Evolutionary conservation across 305 asterid genomes (phyloP), one percentile per base, ranked within the genome.

Genomic region (Ajuga reptans): DNA sequence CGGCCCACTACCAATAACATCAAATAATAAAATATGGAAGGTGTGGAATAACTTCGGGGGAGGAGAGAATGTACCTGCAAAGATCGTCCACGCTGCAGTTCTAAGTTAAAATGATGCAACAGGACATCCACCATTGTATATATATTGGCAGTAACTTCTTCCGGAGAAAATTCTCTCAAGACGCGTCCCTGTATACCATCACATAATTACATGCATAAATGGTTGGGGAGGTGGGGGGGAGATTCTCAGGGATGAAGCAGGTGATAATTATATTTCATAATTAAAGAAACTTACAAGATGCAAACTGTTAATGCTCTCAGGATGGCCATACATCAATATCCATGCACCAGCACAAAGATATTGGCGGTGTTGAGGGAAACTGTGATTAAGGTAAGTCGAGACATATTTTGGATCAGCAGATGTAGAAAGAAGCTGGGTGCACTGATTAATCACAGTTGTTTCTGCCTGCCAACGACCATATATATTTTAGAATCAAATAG

Each of bases 331-430:
- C 99, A 91, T 87, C 77, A 93, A 81, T 78, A 90, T 80, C 97
- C 97, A 93, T 14, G 96, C 96, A 78, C 97, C 96, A 74, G 97
- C 96, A 78, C 99, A 93, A 74, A 93, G 96, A 84, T 87, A 87
- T 68, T 89, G 85, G 51, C 97, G 96, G 72, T 93, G 99, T 70
- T 79, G 77, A 67, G 89, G 86, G 81, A 85, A 93, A 81, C 99
- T 93, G 82, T 80, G 92, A 76, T 74, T 93, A 59, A 91, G 76
- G 77, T 93, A 93, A 55, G 97, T 93, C 82, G 75, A 72, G 43
- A 87, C 93, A 71, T 93, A 93, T 3, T 83, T 27, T 71, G 97
- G 95, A 76, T 93, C 96, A 77, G 96, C 95, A 64, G 96, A 83
- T 45, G 94, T 31, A 5, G 97, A 85, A 81, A 93, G 96, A 75